Percentiles rank a stretch among this genome's conserved stretches.
Conservation (phyloP, 2,329 filamentous ascomycete species). For the Fusarium sp. region DNA sequence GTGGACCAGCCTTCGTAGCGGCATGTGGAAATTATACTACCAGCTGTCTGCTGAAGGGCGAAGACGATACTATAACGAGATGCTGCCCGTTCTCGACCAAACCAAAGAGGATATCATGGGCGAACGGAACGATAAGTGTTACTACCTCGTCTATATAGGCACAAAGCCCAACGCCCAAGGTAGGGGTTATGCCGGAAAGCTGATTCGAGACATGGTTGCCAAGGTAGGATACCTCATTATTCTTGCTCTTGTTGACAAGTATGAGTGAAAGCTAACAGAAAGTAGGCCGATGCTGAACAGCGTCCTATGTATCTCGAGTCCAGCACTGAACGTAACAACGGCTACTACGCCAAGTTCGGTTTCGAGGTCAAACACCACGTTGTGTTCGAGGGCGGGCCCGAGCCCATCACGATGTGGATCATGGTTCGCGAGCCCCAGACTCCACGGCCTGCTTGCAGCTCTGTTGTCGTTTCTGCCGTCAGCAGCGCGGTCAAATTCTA, state of each 20-base stretch:
- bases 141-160: conserved; percentile 87
- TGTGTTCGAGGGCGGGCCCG: conserved; percentile 67
- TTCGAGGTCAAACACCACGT: conserved; percentile 76
- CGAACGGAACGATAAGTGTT: conserved; percentile 73
- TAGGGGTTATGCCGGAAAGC: conserved; percentile 77
- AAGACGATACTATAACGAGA: conserved; percentile 80
- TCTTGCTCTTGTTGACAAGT: neutral
- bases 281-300: conserved; percentile 74
- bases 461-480: conserved; percentile 39
- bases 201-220: conserved; percentile 77
- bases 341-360: conserved; percentile 81
- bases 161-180: conserved; percentile 78
- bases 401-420: conserved; percentile 77
- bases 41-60: conserved; percentile 79
- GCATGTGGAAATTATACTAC: conserved; percentile 82
- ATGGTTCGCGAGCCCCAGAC: conserved; percentile 81
- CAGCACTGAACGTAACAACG: conserved; percentile 74
- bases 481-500: conserved; percentile 44
- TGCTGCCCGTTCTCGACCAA: conserved; percentile 79
- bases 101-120: conserved; percentile 79
- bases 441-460: conserved; percentile 46
- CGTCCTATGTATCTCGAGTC: conserved; percentile 83
- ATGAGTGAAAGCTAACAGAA: neutral
- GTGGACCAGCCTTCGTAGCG: conserved; percentile 78
- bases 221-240: conserved; percentile 60